Evolutionary conservation across 2,329 filamentous ascomycete genomes (phyloP).

Genomic region (Paecilomyces niveus): DNA sequence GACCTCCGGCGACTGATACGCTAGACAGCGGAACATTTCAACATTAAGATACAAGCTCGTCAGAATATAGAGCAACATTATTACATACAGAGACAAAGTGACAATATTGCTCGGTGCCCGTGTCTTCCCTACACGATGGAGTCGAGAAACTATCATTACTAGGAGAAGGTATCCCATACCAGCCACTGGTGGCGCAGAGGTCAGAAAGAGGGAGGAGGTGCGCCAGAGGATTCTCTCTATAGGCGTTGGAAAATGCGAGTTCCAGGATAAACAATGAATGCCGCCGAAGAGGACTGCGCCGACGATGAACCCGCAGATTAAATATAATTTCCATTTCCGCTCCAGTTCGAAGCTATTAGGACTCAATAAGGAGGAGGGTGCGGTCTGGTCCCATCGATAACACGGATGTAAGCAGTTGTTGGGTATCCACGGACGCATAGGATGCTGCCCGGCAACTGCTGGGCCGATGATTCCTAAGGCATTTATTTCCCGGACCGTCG

Average conservation of each 20-base stretch:
- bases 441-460: background rate
- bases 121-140: background rate
- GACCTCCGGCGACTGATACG: background rate
- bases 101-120: background rate
- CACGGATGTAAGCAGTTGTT: background rate
- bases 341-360: background rate
- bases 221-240: background rate
- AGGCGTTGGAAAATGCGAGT: background rate
- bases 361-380: background rate
- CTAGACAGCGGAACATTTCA: background rate
- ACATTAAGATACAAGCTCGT: background rate
- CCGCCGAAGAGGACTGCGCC: background rate
- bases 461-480: background rate
- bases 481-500: background rate
- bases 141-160: background rate
- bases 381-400: background rate
- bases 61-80: background rate
- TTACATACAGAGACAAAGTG: background rate
- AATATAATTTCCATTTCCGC: background rate
- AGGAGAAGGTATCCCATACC: background rate
- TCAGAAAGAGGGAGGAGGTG: background rate
- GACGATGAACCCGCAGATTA: background rate
- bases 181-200: background rate
- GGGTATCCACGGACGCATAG: background rate
- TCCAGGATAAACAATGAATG: background rate